These are phyloP conservation scores for Aspergillus pseudoterreus DNA, from an alignment of 2,329 filamentous ascomycete genomes.

Conservation along the genomic window DNA sequence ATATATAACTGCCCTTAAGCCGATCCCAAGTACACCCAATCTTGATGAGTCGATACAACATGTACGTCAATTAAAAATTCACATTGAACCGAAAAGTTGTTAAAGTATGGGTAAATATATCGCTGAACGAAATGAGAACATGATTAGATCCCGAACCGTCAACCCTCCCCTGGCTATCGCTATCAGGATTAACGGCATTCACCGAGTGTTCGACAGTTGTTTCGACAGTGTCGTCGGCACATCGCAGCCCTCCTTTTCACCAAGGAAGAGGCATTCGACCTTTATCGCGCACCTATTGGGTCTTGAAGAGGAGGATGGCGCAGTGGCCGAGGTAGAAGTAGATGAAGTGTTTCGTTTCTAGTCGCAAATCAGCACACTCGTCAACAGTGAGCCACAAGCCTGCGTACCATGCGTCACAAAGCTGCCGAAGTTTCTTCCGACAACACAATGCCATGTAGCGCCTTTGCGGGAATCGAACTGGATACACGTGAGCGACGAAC, in stretches of 20 bases:
- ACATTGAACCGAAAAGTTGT: neutral
- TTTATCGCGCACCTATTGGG: constrained; percentile 58
- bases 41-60: too few relatives aligned
- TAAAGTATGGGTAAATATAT: neutral
- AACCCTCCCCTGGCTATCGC: neutral
- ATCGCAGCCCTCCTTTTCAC: neutral
- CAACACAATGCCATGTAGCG: constrained; percentile 98
- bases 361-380: constrained; percentile 7
- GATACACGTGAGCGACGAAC: constrained; percentile 18
- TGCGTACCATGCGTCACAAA: constrained; percentile 89
- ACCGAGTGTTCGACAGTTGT: neutral
- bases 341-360: constrained; percentile 99
- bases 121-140: neutral
- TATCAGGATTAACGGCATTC: neutral
- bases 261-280: neutral
- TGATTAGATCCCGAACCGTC: neutral
- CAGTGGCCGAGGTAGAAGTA: constrained; percentile 99
- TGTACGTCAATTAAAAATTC: too few relatives aligned
- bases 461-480: constrained; percentile 97
- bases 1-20: too few relatives aligned
- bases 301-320: constrained; percentile 98
- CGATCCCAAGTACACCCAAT: too few relatives aligned
- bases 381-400: neutral
- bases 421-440: constrained; percentile 96
- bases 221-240: neutral